phyloP scores from a whole-genome alignment of 2,329 filamentous ascomycete genomes.

The Alternaria triticimaculans region DNA sequence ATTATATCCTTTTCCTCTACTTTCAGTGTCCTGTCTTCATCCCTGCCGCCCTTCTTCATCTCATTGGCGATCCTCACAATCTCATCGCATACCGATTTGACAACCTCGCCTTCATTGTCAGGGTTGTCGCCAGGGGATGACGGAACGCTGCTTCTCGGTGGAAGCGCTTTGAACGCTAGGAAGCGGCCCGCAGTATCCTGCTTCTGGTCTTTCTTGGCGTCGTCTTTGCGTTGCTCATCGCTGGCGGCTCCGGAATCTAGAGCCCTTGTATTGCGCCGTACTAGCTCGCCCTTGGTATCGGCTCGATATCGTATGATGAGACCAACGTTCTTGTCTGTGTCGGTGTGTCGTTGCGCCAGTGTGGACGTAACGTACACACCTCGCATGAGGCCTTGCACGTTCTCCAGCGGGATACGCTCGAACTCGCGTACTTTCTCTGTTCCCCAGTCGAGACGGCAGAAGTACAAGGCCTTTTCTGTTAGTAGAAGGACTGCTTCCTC shows the following conservation, averaged over 20 bases:
- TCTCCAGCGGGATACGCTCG: constrained; percentile 79
- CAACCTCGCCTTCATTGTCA: constrained; percentile 60
- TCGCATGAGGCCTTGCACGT: constrained; percentile 74
- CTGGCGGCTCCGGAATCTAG: constrained; percentile 59
- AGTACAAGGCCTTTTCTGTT: constrained; percentile 84
- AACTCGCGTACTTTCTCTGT: constrained; percentile 94
- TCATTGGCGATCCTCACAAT: constrained; percentile 71
- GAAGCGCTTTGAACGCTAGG: constrained; percentile 64
- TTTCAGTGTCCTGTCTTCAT: constrained; percentile 39
- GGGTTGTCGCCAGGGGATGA: constrained; percentile 30
- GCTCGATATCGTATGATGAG: constrained; percentile 80
- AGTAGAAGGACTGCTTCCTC: constrained; percentile 89
- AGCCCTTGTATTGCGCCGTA: constrained; percentile 84
- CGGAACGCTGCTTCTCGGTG: constrained; percentile 53
- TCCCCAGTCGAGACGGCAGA: constrained; percentile 92
- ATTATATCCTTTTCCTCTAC: constrained; percentile 75
- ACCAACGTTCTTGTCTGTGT: constrained; percentile 82
- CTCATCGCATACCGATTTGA: constrained; percentile 74
- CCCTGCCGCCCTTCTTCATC: constrained; percentile 53
- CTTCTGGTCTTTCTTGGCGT: constrained; percentile 25
- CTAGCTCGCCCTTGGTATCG: constrained; percentile 71
- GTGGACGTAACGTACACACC: constrained; percentile 93
- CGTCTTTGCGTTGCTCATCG: constrained; percentile 16
- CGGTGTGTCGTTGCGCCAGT: constrained; percentile 75
- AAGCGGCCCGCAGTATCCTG: constrained; percentile 41